phyloP scores from a whole-genome alignment of 2,329 filamentous ascomycete species.

The Dryadomyces sulphureus region DNA sequence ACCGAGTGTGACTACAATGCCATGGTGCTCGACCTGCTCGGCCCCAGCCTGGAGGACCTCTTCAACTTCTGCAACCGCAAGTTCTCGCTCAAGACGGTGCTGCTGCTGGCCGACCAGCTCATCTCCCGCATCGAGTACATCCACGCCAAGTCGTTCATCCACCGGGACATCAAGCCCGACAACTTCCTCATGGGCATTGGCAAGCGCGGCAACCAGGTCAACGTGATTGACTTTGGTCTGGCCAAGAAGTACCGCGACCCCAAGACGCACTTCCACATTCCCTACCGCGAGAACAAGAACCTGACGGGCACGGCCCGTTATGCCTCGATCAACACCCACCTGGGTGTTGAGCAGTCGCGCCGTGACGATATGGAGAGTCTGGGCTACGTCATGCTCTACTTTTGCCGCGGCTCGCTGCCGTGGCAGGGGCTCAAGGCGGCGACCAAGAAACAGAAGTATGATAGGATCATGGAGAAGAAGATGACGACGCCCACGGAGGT shows the following conservation, averaged over 20 bases:
- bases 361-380: slow-evolving; percentile 99
- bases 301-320: slow-evolving; percentile 96
- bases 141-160: slow-evolving; percentile 98
- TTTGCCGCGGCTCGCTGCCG: slow-evolving; percentile 94
- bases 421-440: slow-evolving; percentile 77
- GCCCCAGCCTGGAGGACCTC: slow-evolving; percentile 87
- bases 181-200: slow-evolving; percentile 99
- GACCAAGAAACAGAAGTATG: slow-evolving; percentile 93
- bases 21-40: slow-evolving; percentile 95
- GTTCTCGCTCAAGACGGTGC: slow-evolving; percentile 96
- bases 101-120: slow-evolving; percentile 91
- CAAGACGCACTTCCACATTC: slow-evolving; percentile 99
- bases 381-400: slow-evolving; percentile 99
- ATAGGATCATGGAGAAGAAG: slow-evolving; percentile 99
- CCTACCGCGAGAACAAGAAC: slow-evolving; percentile 99
- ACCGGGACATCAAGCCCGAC: slow-evolving; percentile 99
- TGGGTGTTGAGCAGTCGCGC: slow-evolving; percentile 96
- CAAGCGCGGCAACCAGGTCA: slow-evolving; percentile 98
- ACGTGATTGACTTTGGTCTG: slow-evolving; percentile 96
- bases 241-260: slow-evolving; percentile 99
- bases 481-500: slow-evolving; percentile 99
- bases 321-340: slow-evolving; percentile 95
- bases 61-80: slow-evolving; percentile 99
- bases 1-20: slow-evolving; percentile 99
- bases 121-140: slow-evolving; percentile 99